Percentiles rank a stretch among this genome's conserved stretches.
These are phyloP conservation scores for Mortierella sp. DNA, from an alignment of 371 early-diverging fungal genomes.

Conservation along the genomic window DNA sequence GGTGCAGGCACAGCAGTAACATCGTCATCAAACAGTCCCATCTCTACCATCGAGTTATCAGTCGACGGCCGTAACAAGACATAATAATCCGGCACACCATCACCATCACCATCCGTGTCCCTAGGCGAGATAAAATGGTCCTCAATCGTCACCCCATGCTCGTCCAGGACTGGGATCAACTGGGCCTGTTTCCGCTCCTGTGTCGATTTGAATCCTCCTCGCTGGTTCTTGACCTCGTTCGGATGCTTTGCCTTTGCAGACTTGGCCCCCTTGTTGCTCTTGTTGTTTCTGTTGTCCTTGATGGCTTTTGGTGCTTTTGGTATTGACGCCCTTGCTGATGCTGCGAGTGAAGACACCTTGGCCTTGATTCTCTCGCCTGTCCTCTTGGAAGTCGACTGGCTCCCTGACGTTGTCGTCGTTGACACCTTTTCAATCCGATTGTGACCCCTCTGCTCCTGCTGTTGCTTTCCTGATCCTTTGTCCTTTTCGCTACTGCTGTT, in stretches of 20 bases:
- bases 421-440: neutral
- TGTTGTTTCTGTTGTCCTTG: neutral
- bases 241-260: neutral
- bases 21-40: constrained; percentile 51
- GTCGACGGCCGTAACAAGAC: constrained; percentile 35
- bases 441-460: neutral
- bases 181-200: constrained; percentile 44
- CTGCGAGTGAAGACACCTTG: neutral
- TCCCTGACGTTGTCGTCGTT: neutral
- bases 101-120: constrained; percentile 49
- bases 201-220: constrained; percentile 38
- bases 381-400: neutral
- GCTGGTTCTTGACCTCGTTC: constrained; percentile 18
- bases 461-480: neutral
- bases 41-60: constrained; percentile 35
- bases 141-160: constrained; percentile 39
- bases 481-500: neutral
- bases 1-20: neutral
- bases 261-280: constrained; percentile 4
- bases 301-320: neutral
- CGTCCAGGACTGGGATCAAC: constrained; percentile 44
- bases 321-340: neutral
- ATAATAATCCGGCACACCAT: constrained; percentile 44
- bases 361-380: neutral
- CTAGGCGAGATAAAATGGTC: constrained; percentile 53